Evolutionary conservation across 176 grass and related monocot genomes (phyloP), one percentile per base, ranked within the genome.

Genomic region (Musa troglodytarum): DNA sequence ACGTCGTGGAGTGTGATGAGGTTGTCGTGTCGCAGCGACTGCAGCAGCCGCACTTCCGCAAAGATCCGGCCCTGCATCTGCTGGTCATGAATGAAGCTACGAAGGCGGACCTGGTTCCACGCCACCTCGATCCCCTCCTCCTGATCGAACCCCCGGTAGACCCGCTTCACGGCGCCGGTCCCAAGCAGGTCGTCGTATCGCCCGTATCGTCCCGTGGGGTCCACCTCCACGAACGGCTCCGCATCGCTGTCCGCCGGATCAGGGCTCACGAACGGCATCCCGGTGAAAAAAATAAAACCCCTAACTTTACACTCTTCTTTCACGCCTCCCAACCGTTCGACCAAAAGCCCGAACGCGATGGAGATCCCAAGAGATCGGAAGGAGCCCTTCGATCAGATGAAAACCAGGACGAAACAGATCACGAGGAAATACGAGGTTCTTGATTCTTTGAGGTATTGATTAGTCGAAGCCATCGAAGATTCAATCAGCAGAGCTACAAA

Each of bases 121-220:
- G 90, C 94, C 73, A 98, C 88, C 88, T 98, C 94, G 85, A 98
- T 98, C 11, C 94, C 94, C 8, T 98, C 87, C 82, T 98, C 88
- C 85, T 93, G 94, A 85, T 98, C 94, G 88, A 98, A 98, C 1
- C 87, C 90, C 21, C 88, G 83, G 76, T 93, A 98, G 8, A 98
- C 94, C 88, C 88, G 93, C 86, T 98, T 98, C 10, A 98, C 94
- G 24, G 94, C 87, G 26, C 94, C 94, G 8, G 75, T 77, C 0
- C 94, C 94, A 10, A 98, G 83, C 25, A 98, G 69, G 61, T 93
- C 86, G 9, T 85, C 71, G 86, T 98, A 98, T 14, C 94, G 90
- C 53, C 94, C 94, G 61, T 82, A 98, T 29, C 94, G 84, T 11
- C 90, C 90, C 26, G 88, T 93, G 21, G 94, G 90, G 63, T 98